Percentiles rank a stretch among this genome's conserved stretches.
These are phyloP conservation scores for Citrus medica DNA, from an alignment of 345 rosid genomes.

Conservation along the genomic window DNA sequence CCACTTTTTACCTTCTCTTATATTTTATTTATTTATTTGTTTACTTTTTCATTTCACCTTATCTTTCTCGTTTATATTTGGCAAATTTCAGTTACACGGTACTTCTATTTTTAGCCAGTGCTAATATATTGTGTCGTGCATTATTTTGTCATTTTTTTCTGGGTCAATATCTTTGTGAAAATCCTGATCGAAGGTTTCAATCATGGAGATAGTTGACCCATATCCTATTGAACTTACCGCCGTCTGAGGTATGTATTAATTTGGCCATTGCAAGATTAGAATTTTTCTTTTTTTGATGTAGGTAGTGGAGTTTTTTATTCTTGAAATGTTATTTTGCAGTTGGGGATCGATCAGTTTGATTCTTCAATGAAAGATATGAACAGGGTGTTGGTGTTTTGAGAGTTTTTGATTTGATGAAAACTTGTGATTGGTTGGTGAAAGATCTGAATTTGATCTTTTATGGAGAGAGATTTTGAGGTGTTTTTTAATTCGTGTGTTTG, in stretches of 20 bases:
- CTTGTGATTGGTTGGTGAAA: not conserved
- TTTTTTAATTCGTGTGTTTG: not conserved
- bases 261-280: conserved; percentile 9
- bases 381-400: not conserved
- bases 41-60: not conserved
- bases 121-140: not conserved
- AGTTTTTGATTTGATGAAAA: not conserved
- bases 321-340: not conserved
- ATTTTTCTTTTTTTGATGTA: not conserved
- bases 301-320: conserved; percentile 9
- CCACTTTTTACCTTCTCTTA: not conserved
- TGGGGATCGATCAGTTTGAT: conserved; percentile 16
- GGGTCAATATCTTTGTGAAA: not conserved
- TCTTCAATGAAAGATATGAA: not conserved
- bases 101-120: not conserved
- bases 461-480: not conserved
- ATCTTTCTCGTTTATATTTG: not conserved
- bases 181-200: not conserved
- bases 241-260: conserved; percentile 3
- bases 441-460: not conserved
- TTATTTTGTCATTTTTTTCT: conserved; percentile 3
- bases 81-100: conserved; percentile 9
- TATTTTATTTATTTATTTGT: not conserved
- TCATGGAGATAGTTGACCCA: conserved; percentile 7
- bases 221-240: not conserved